Evolutionary conservation across 345 rosid genomes (phyloP), one percentile per base, ranked within the genome.

Genomic region (Crucihimalaya himalaica): DNA sequence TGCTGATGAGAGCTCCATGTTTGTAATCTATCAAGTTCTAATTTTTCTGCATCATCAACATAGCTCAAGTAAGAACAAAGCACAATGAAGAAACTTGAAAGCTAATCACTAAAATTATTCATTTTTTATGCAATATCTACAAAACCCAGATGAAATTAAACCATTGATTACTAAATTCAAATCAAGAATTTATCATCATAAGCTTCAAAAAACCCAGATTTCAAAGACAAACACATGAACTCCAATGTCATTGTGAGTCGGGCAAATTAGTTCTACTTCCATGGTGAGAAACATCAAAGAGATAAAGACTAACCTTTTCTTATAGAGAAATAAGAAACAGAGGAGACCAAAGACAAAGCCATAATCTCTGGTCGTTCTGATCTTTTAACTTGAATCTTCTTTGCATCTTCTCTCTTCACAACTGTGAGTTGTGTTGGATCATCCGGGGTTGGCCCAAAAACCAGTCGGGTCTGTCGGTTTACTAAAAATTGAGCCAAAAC

Each of bases 261-360:
- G 50, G 61, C 1, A 40, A 53, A 16, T 3, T 42, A 4, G 15
- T 28, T 34, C 20, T 28, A 19, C 6, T 20, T 70, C 29, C 8
- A 70, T 15, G 7, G 8, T 10, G 50, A 59, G 23, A 18, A 16
- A 40, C 1, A 47, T 37, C 2, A 4, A 57, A 58, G 42, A 67
- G 34, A 53, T 10, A 52, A 63, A 63, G 31, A 55, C 65, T 54
- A 42, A 70, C 75, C 75, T 45, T 63, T 70, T 70, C 47, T 35
- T 0, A 47, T 66, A 9, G 70, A n/a, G 25, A 47, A 70, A 14
- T 64, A 37, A 63, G 80, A 76, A 70, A 63, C 54, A 55, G 61
- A 76, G 66, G 66, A 76, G 70, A 70, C 75, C 71, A 70, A 37
- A 70, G 52, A 34, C 71, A 63, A 54, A 76, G 71, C 65, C 80